These are phyloP conservation scores for Dryas alaskensis DNA, from an alignment of 306 rosid species.

Conservation along the genomic window DNA sequence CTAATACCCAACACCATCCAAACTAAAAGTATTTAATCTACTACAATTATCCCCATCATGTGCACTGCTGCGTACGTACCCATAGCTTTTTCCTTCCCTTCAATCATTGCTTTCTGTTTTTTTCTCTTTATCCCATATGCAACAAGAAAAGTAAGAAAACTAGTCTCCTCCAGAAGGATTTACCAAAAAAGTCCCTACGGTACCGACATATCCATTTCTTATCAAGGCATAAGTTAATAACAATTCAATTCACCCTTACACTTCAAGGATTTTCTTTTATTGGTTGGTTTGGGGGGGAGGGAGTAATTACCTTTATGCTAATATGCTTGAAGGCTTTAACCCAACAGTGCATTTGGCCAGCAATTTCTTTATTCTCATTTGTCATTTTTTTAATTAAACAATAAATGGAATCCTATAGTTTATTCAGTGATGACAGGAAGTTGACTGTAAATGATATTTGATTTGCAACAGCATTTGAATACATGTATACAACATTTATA, in stretches of 20 bases:
- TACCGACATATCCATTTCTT: background rate
- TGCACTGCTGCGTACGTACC: background rate
- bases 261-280: background rate
- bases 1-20: background rate
- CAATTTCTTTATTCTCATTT: background rate
- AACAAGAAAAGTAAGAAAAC: background rate
- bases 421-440: background rate
- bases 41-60: background rate
- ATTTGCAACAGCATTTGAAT: background rate
- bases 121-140: background rate
- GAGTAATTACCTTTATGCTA: background rate
- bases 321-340: background rate
- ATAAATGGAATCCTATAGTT: background rate
- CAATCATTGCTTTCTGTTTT: background rate
- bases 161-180: background rate
- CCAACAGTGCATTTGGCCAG: background rate
- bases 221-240: background rate
- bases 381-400: background rate
- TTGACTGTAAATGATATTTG: background rate
- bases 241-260: too few species aligned
- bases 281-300: background rate
- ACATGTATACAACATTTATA: background rate
- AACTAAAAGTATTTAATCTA: background rate
- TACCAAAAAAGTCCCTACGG: background rate
- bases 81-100: background rate